Conservation (phyloP, 78 protist species). For the Guillardia theta region DNA sequence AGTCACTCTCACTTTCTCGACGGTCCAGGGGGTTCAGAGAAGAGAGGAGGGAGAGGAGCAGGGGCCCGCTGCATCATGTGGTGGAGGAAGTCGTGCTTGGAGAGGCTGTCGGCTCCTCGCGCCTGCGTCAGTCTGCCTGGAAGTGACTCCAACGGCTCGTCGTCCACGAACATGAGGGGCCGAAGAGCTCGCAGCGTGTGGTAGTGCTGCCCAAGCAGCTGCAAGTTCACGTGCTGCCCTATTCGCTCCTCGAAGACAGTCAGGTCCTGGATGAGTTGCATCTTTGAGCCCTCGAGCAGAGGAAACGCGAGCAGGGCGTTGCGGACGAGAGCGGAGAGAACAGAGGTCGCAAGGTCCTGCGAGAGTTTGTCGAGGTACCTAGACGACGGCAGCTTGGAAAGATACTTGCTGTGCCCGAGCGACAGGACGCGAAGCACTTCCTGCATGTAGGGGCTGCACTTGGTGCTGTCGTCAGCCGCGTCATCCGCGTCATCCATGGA, state of each 20-base stretch:
- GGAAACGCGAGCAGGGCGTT: not conserved
- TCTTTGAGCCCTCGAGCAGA: not conserved
- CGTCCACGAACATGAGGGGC: not conserved
- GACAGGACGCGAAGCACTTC: no score
- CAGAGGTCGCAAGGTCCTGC: not conserved
- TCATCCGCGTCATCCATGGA: no score
- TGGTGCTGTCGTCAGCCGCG: no score
- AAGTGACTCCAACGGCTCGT: not conserved
- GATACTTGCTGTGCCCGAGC: no score
- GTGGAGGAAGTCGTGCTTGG: not conserved
- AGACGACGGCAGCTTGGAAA: not conserved
- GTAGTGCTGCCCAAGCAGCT: not conserved
- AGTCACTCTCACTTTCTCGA: no score
- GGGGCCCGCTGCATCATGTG: constrained; percentile 19
- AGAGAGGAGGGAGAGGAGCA: not conserved
- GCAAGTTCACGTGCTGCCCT: not conserved
- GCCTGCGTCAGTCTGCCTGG: not conserved
- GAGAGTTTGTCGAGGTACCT: not conserved
- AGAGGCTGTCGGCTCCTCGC: not conserved
- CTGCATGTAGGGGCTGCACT: no score
- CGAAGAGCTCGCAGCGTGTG: not conserved
- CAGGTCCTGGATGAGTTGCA: constrained; percentile 16
- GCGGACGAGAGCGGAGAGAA: not conserved
- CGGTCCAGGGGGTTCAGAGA: not conserved
- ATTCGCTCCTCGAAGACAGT: not conserved